Evolutionary conservation across 2,329 filamentous ascomycete species (phyloP), one percentile per base, ranked within the genome.

Genomic region (Macrophomina pseudophaseolina): DNA sequence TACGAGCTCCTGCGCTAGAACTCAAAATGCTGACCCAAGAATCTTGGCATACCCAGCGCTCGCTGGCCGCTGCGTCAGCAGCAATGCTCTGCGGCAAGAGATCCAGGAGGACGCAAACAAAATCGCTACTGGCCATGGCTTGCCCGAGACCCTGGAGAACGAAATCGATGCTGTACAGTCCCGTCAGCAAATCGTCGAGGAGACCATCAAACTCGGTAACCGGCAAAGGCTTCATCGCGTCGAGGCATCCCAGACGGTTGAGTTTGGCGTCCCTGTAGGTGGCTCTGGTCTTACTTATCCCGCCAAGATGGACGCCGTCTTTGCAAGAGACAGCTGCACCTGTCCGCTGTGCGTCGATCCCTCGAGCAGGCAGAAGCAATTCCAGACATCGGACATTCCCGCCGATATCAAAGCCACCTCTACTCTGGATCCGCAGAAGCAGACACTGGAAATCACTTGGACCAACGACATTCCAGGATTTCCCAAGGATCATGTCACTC

Each of bases 381-480:
- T 91, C 76, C 84, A 85, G 65, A 89, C 88, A 0, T 81, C 82
- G 23, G 88, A 92, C 62, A 88, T 93, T 49, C 86, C 88, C 0
- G 35, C 71, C 8, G 68, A 81, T 38, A 84, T 89, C 51, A 58
- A 59, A 11, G 59, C 53, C 5, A 64, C 33, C 3, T 52, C 51
- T 7, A 54, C 40, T 16, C 64, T 80, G 52, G 73, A 76, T 16
- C 71, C 79, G 0, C 78, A 82, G 18, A 82, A 82, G 8, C 78
- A 79, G 1, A 77, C 70, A 42, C 70, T 92, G 12, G 79, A 82
- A 23, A 77, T 94, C 7, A 74, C 79, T n/a, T 95, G 92, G 88
- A 72, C 76, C 2, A 83, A 85, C 54, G 87, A 90, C 69, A 79
- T 86, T 32, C 74, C 77, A 1, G 80, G 78, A 2, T 82, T 81